Evolutionary conservation across 768 basidiomycete species (phyloP).

Genomic region (Candolleomyces aberdarensis): DNA sequence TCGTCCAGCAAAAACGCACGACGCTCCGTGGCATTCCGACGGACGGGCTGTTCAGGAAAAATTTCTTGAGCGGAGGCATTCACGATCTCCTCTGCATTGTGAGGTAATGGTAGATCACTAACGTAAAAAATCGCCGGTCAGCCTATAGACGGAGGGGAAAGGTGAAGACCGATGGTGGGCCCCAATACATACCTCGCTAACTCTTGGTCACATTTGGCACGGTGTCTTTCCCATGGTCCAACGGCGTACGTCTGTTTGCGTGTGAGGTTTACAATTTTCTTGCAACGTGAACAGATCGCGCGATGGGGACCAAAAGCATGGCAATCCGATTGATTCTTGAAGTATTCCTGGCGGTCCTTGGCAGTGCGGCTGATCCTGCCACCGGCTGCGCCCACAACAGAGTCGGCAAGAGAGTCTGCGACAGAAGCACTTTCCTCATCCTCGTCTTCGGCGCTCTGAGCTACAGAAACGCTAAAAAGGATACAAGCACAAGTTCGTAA

Average conservation of each 20-base stretch:
- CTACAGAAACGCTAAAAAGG: not conserved
- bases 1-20: constrained; percentile 47
- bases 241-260: constrained; percentile 54
- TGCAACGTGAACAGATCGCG: constrained; percentile 58
- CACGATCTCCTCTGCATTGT: constrained; percentile 8
- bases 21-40: constrained; percentile 30
- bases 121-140: constrained; percentile 8
- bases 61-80: constrained; percentile 11
- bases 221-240: constrained; percentile 60
- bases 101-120: constrained; percentile 20
- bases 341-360: constrained; percentile 59
- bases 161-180: not conserved
- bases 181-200: constrained; percentile 17
- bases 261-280: constrained; percentile 54
- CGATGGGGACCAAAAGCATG: constrained; percentile 53
- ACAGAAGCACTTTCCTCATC: constrained; percentile 5
- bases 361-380: constrained; percentile 52
- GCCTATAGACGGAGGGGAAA: not conserved
- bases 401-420: constrained; percentile 6
- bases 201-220: constrained; percentile 48
- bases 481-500: not conserved
- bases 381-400: constrained; percentile 18
- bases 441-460: not conserved
- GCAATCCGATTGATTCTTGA: constrained; percentile 60
- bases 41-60: constrained; percentile 24